Evolutionary conservation across 441 rosid species (phyloP).

Genomic region (Eutrema salsugineum): DNA sequence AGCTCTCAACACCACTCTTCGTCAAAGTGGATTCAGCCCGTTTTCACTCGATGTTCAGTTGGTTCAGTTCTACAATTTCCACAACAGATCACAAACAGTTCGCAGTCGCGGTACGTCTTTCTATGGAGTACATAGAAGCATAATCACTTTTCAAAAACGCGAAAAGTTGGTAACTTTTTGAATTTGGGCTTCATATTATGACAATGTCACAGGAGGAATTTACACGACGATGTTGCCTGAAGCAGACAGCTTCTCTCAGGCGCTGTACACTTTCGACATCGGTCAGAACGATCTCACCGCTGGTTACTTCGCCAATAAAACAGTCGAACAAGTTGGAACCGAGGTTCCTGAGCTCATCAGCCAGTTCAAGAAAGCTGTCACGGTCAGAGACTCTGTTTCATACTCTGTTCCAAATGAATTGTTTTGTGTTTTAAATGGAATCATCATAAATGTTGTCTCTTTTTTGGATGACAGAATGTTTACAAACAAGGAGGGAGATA

Average conservation of each 20-base stretch:
- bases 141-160: no score
- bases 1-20: conserved; percentile 58
- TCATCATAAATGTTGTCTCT: neutral
- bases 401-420: neutral
- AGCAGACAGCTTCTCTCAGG: conserved; percentile 45
- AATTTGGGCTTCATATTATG: no score
- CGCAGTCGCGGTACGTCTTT: conserved; percentile 35
- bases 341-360: conserved; percentile 48
- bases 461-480: conserved; percentile 33
- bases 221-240: conserved; percentile 43
- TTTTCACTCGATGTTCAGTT: conserved; percentile 63
- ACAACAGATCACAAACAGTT: conserved; percentile 47
- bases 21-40: conserved; percentile 66
- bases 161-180: neutral
- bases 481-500: conserved; percentile 58
- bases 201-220: conserved; percentile 31
- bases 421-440: neutral
- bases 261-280: conserved; percentile 75
- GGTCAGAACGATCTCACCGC: conserved; percentile 86
- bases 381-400: conserved; percentile 26
- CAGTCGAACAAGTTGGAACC: conserved; percentile 45
- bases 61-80: conserved; percentile 52
- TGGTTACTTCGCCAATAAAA: conserved; percentile 54
- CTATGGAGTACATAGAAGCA: no score
- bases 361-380: conserved; percentile 44